phyloP scores from a whole-genome alignment of 2,329 filamentous ascomycete species.

The Beauveria pseudobassiana region DNA sequence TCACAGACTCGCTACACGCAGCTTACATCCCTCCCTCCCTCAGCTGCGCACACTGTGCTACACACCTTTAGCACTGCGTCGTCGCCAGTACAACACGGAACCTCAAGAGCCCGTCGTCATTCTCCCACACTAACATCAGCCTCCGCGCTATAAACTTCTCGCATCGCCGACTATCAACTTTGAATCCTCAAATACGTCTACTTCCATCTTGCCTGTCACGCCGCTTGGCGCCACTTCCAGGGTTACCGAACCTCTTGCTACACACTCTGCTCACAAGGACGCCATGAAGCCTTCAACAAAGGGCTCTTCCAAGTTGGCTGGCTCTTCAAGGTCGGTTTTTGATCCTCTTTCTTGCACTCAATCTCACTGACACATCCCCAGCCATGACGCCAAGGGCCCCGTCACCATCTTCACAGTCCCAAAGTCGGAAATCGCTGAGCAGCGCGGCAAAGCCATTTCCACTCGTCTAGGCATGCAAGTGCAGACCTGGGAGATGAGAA shows the following conservation, averaged over 20 bases:
- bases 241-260: background rate
- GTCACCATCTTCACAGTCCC: constrained; percentile 32
- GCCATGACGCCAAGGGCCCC: background rate
- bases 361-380: background rate
- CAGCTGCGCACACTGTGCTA: background rate
- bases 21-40: background rate
- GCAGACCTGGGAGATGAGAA: constrained; percentile 45
- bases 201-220: background rate
- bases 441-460: constrained; percentile 48
- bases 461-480: constrained; percentile 50
- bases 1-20: too few species aligned
- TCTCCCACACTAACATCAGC: background rate
- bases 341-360: background rate
- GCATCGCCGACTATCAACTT: background rate
- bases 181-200: too few species aligned
- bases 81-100: background rate
- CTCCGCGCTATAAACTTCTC: background rate
- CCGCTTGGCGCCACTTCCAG: too few species aligned
- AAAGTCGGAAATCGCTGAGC: constrained; percentile 44
- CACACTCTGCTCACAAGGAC: background rate
- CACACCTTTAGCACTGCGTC: background rate
- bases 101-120: background rate
- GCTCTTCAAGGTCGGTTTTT: background rate
- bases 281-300: background rate
- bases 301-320: background rate